Percentiles rank a stretch among this genome's conserved stretches.
Conservation (phyloP, 2,329 filamentous ascomycete genomes). For the Xylariomycetidae sp. region DNA sequence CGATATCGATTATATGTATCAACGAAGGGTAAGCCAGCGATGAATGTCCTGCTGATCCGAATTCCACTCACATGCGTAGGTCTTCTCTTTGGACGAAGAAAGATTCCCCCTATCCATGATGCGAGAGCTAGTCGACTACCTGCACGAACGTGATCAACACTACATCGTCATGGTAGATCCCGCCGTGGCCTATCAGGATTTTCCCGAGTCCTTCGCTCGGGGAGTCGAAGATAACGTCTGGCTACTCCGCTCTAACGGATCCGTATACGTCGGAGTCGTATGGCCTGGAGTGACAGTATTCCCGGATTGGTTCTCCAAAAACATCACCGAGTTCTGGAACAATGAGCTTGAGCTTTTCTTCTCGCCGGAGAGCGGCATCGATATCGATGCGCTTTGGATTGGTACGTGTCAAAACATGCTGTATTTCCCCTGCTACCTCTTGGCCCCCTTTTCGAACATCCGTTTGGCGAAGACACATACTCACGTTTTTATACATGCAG, state of each 20-base stretch:
- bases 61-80: too few relatives aligned
- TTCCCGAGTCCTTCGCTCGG: constrained; percentile 32
- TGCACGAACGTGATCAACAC: constrained; percentile 64
- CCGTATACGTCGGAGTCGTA: constrained; percentile 59
- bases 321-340: constrained; percentile 65
- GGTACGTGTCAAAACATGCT: too few relatives aligned
- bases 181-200: constrained; percentile 49
- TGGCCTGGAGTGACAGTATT: constrained; percentile 73
- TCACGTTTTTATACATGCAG: too few relatives aligned
- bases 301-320: constrained; percentile 71
- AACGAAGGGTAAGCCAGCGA: constrained; percentile 38
- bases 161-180: constrained; percentile 79
- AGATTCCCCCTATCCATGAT: constrained; percentile 59
- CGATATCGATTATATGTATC: constrained; percentile 58
- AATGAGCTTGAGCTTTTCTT: constrained; percentile 65
- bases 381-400: constrained; percentile 77
- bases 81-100: constrained; percentile 62
- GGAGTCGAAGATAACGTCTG: constrained; percentile 42
- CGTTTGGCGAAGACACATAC: too few relatives aligned
- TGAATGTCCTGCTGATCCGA: too few relatives aligned
- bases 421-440: constrained; percentile 43
- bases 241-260: constrained; percentile 49
- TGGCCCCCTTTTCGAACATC: too few relatives aligned
- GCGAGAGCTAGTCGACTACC: constrained; percentile 59
- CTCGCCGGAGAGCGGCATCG: constrained; percentile 55